phyloP scores from a whole-genome alignment of 1,284 basidiomycete species.

The Irpex rosettiformis region DNA sequence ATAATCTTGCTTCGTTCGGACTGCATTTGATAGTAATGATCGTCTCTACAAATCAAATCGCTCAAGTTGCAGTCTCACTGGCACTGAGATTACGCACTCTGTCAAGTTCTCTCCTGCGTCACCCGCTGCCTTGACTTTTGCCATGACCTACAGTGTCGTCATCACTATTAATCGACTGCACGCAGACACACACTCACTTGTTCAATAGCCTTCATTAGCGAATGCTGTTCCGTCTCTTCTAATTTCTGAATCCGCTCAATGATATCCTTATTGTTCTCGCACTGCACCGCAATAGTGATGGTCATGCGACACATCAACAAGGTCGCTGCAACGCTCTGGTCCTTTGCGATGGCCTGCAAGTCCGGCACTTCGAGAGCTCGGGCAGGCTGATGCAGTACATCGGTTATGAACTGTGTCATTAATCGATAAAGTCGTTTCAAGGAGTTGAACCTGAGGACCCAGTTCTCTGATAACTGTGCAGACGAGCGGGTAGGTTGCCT shows the following conservation, averaged over 20 bases:
- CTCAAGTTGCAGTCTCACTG: not conserved
- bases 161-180: conserved; percentile 5
- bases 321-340: conserved; percentile 61
- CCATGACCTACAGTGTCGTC: conserved; percentile 57
- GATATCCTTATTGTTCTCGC: conserved; percentile 78
- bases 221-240: conserved; percentile 76
- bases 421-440: conserved; percentile 85
- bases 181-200: conserved; percentile 44
- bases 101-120: conserved; percentile 63
- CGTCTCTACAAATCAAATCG: conserved; percentile 50
- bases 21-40: conserved; percentile 83
- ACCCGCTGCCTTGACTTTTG: conserved; percentile 51
- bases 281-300: conserved; percentile 91
- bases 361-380: conserved; percentile 75
- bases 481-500: conserved; percentile 53
- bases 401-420: conserved; percentile 84
- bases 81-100: conserved; percentile 49
- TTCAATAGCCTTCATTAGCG: conserved; percentile 84
- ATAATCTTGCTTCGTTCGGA: conserved; percentile 72
- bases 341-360: conserved; percentile 79
- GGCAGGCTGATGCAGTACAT: conserved; percentile 74
- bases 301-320: conserved; percentile 80
- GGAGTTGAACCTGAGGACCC: conserved; percentile 83
- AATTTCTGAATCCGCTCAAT: conserved; percentile 83
- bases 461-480: conserved; percentile 73